Base-by-base conservation (phyloP, 2,329 filamentous ascomycete species). In the Aspergillus quadricinctus region DNA sequence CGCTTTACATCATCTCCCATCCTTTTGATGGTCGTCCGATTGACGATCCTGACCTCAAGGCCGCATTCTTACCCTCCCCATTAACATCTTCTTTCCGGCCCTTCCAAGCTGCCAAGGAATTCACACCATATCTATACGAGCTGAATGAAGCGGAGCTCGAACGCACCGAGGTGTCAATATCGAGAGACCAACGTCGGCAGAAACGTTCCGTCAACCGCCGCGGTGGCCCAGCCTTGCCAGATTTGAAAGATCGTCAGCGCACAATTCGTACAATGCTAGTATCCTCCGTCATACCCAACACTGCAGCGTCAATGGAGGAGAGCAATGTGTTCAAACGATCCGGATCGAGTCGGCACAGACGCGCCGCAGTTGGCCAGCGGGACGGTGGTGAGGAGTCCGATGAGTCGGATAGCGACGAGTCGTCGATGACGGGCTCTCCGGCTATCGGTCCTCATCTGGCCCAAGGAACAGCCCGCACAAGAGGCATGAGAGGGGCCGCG, bases 161-260 rank as follows among this genome's bases (percentile, higher is more conserved):
- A 73, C 85, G 89, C 59, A 93, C 92, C 53, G 94, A 99, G 72
- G 85, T 92, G 29, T 94, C 92, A 41, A 93, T 97, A 66, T 92
- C 94, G 57, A 85, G 94, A 62, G 94, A 99, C 71, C 92, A 97
- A 73, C 83, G 94, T 65, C 85, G 92, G 52, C 92, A 97, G 76
- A 99, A 99, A 78, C 86, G 94, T 49, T 96, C 94, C 6, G 90
- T 96, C 65, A 97, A 97, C 72, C 84, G 94, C 60, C 86, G 94
- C 66, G 94, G 94, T 61, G 94, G 94, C 0, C 94, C 94, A 5
- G 89, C 90, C 57, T 79, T 99, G 43, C 94, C 94, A n/a, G 94
- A 99, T 75, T 85, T 99, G 57, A 96, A 95, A 72, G 94, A 99
- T 66, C 85, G 92, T 54, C 93, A 94, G 75, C 86, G 93, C 52